Conservation (phyloP, 305 asterid genomes). For the Rubia tinctorum region DNA sequence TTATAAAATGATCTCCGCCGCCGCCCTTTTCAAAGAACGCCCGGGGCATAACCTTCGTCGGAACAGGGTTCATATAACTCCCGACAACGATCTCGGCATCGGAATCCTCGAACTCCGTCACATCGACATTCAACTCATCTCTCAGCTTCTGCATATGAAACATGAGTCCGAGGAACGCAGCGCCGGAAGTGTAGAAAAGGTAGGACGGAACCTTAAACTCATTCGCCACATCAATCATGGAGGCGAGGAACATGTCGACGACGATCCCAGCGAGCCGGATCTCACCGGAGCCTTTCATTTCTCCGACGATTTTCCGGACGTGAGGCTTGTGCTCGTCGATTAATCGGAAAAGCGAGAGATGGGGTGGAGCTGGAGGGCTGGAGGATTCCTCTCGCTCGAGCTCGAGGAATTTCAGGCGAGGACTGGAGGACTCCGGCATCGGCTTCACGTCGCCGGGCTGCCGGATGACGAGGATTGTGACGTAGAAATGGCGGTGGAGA, state of each 20-base stretch:
- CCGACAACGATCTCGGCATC: neutral
- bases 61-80: neutral
- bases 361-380: neutral
- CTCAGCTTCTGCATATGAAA: neutral
- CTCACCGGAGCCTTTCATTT: neutral
- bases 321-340: neutral
- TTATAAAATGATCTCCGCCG: neutral
- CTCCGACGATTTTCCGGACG: neutral
- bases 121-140: constrained; percentile 8
- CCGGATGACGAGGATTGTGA: constrained; percentile 5
- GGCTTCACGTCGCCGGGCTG: neutral
- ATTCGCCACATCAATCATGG: neutral
- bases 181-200: neutral
- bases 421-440: constrained; percentile 1
- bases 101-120: constrained; percentile 4
- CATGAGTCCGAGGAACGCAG: neutral
- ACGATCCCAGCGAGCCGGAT: neutral
- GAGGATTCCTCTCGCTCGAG: constrained; percentile 6
- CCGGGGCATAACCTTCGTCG: neutral
- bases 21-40: neutral
- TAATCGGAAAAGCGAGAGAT: constrained; percentile 29
- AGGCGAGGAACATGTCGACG: neutral
- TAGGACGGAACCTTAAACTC: neutral
- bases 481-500: neutral
- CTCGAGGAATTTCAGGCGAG: constrained; percentile 22